Conservation (phyloP, 306 rosid genomes). For the Vicia sativa region DNA sequence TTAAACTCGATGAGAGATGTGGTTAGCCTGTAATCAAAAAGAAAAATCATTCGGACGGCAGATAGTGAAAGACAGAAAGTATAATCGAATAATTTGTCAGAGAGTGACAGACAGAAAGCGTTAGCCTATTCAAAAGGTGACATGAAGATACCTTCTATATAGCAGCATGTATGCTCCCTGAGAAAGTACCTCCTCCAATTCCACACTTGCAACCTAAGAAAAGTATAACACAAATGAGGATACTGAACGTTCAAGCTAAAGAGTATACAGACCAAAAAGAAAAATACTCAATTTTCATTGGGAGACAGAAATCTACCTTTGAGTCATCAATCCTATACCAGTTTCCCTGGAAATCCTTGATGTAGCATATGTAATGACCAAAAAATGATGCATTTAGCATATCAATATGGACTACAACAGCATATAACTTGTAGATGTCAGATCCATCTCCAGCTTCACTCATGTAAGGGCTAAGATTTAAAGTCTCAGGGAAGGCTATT, state of each 20-base stretch:
- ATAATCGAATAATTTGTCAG: conserved; percentile 2
- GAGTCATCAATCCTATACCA: conserved; percentile 89
- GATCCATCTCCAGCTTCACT: conserved; percentile 76
- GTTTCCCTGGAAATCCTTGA: conserved; percentile 74
- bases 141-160: conserved; percentile 71
- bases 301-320: conserved; percentile 58
- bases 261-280: conserved; percentile 20
- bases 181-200: conserved; percentile 92
- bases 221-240: conserved; percentile 35
- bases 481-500: conserved; percentile 82
- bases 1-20: conserved; percentile 2
- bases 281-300: conserved; percentile 11
- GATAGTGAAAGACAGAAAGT: conserved; percentile 29
- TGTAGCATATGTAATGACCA: conserved; percentile 95
- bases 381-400: conserved; percentile 95
- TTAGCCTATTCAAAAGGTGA: conserved; percentile 23
- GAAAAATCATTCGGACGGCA: conserved; percentile 16
- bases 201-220: conserved; percentile 69
- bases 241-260: conserved; percentile 29
- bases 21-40: conserved; percentile 18
- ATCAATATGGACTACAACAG: conserved; percentile 91
- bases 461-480: conserved; percentile 86
- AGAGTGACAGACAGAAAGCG: neutral
- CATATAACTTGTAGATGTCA: conserved; percentile 80
- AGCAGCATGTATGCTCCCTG: conserved; percentile 97